These are phyloP conservation scores for Mycena kentingensis DNA, from an alignment of 768 basidiomycete species.

Conservation along the genomic window DNA sequence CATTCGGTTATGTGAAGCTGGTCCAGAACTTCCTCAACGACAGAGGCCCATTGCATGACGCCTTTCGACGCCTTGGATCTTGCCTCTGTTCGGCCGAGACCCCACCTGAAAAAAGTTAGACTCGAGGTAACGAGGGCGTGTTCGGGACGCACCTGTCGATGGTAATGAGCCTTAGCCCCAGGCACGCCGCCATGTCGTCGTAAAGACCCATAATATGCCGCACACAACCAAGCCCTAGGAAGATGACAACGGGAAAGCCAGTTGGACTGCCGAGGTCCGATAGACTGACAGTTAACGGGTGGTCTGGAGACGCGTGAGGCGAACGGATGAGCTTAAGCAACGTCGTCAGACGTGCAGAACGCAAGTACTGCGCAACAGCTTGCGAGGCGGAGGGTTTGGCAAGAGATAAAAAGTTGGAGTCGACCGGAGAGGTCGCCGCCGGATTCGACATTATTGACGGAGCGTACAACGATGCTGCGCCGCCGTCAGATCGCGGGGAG, in stretches of 20 bases:
- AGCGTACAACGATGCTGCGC: conserved; percentile 52
- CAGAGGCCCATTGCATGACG: conserved; percentile 86
- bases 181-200: conserved; percentile 91
- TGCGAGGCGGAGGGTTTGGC: conserved; percentile 57
- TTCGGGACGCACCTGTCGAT: conserved; percentile 72
- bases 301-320: conserved; percentile 74
- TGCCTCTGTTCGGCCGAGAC: conserved; percentile 83
- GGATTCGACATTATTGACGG: conserved; percentile 50
- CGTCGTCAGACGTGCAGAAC: conserved; percentile 83
- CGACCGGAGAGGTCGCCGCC: conserved; percentile 50
- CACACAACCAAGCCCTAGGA: conserved; percentile 92
- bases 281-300: conserved; percentile 83
- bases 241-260: conserved; percentile 89
- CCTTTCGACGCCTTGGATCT: conserved; percentile 70
- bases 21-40: conserved; percentile 90
- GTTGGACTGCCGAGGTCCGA: conserved; percentile 86
- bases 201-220: conserved; percentile 93
- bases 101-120: conserved; percentile 63
- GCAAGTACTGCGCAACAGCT: conserved; percentile 82
- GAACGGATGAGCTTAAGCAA: conserved; percentile 76
- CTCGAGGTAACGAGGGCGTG: neutral
- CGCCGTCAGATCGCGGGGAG: conserved; percentile 59
- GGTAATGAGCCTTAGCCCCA: conserved; percentile 87
- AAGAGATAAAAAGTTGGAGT: conserved; percentile 42
- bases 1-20: conserved; percentile 74